Conservation (phyloP, 2,329 filamentous ascomycete species). For the Penicillium digitatum region DNA sequence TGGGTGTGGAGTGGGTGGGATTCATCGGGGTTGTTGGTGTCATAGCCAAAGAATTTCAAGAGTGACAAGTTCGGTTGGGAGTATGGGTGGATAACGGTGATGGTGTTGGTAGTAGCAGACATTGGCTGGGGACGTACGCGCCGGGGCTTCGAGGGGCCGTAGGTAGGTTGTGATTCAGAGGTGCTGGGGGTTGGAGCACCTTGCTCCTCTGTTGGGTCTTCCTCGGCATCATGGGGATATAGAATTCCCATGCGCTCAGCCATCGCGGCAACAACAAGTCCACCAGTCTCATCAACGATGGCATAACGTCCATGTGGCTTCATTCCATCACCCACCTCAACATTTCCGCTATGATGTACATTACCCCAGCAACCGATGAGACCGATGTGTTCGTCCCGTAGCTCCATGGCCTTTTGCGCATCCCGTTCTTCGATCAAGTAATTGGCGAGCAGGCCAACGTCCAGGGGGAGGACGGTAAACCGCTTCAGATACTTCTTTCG, state of each 20-base stretch:
- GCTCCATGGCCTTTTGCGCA: conserved; percentile 72
- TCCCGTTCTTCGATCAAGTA: conserved; percentile 80
- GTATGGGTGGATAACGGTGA: conserved; percentile 56
- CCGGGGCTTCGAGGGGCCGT: conserved; percentile 22
- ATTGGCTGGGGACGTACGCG: conserved; percentile 29
- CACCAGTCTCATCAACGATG: conserved; percentile 81
- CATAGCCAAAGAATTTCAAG: conserved; percentile 85
- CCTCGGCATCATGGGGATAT: conserved; percentile 45
- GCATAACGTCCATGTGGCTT: conserved; percentile 64
- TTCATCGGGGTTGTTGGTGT: conserved; percentile 60
- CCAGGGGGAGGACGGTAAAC: conserved; percentile 80
- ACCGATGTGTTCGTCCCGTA: conserved; percentile 78
- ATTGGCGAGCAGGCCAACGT: conserved; percentile 69
- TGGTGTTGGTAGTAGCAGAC: conserved; percentile 55
- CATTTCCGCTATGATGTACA: conserved; percentile 65
- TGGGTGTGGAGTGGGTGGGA: conserved; percentile 76
- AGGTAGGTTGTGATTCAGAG: conserved; percentile 9
- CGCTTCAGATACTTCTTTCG: conserved; percentile 87
- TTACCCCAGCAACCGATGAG: conserved; percentile 87
- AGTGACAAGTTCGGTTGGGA: conserved; percentile 83
- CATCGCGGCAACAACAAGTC: conserved; percentile 74
- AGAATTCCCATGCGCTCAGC: conserved; percentile 86
- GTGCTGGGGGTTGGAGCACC: neutral
- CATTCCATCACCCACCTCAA: conserved; percentile 23
- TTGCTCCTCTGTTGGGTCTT: conserved; percentile 14